Base-by-base conservation (phyloP, 192 early-diverging fungal species). In the Gonapodya prolifera region DNA sequence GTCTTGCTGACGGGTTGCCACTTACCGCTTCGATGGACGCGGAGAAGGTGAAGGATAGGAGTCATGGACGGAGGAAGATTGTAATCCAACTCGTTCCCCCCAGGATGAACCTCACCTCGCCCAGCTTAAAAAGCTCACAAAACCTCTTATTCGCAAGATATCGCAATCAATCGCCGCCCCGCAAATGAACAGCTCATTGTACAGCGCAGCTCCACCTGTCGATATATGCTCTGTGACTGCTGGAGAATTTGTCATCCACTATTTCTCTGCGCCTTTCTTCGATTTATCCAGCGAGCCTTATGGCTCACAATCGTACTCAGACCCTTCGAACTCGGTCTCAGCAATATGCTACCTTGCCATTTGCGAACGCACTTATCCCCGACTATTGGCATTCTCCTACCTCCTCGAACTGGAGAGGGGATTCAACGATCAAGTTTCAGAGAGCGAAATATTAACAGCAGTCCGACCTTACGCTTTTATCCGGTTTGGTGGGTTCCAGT, bases 211-310 rank as follows among this genome's bases (percentile, higher is more conserved):
- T 69, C 78, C 35, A 33, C 70, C 77, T 31, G 73, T 35, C 30
- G 78, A 76, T 77, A 18, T 61, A 61, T 61, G 45, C 23, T 79
- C 82, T 16, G 75, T 84, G 30, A 31, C 75, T 0, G 77, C 82
- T 2, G 83, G 84, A 69, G 82, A 84, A 31, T 83, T 78, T 75
- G 83, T 80, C 17, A 80, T 83, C 35, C 83, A 84, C 76, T 83
- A 80, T 30, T 32, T 18, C 30, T 35, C 2, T 13, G 28, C 30
- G 2, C 31, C 76, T 1, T 79, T 34, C 77, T n/a, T 23, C 30
- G 30, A 31, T 29, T 79, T 79, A n/a, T 79, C 31, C 34, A 23
- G 78, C 35, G 28, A 32, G 36, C 18, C 29, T 78, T 81, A 79
- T 32, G 23, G 16, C 77, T 79, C 0, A 18, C 35, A 83, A 61